Evolutionary conservation across 176 grass and related monocot species (phyloP).

Genomic region (Elaeis guineensis): DNA sequence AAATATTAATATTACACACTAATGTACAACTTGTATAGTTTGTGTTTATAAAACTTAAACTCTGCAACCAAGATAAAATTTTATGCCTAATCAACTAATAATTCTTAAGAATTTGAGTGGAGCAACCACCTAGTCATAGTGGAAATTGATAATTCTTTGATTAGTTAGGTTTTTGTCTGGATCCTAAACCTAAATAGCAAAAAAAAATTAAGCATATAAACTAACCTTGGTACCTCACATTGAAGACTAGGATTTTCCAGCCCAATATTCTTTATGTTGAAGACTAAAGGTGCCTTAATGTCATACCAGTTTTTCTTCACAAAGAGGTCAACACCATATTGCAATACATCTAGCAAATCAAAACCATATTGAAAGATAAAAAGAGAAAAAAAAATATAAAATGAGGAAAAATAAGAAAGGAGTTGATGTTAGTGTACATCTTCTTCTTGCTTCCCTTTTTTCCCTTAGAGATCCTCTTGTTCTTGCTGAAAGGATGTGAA

Average conservation of each 20-base stretch:
- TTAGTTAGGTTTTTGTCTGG: no score
- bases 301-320: conserved; percentile 70
- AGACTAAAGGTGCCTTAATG: conserved; percentile 58
- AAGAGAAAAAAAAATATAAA: background rate
- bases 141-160: no score
- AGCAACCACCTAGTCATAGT: no score
- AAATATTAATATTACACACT: no score
- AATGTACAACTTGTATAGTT: no score
- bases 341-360: conserved; percentile 3
- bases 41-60: no score
- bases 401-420: background rate
- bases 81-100: no score
- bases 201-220: background rate
- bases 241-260: conserved; percentile 19
- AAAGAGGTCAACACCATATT: conserved; percentile 60
- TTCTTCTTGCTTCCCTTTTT: conserved; percentile 92
- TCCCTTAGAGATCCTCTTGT: conserved; percentile 83
- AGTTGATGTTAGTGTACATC: conserved; percentile 23
- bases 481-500: conserved; percentile 43
- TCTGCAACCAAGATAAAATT: no score
- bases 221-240: conserved; percentile 46
- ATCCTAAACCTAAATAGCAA: no score
- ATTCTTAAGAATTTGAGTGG: no score
- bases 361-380: background rate
- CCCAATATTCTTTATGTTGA: conserved; percentile 18